Conservation (phyloP, 2,329 filamentous ascomycete species). For the Sordariomycetes sp. region DNA sequence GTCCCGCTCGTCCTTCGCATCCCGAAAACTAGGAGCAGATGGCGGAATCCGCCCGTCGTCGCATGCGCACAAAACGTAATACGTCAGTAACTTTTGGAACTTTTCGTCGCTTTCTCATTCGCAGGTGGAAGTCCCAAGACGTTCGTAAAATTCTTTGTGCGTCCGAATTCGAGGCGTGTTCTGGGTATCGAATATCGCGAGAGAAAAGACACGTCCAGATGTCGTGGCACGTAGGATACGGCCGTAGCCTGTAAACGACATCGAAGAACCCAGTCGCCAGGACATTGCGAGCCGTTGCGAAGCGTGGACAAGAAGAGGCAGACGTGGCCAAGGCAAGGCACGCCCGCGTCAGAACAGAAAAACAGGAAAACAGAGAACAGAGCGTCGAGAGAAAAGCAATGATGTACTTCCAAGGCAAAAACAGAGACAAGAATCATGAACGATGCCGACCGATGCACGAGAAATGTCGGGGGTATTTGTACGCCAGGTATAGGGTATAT, state of each 20-base stretch:
- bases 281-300: not conserved
- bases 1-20: not conserved
- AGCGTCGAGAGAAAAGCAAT: conserved; percentile 1
- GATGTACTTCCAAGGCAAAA: conserved; percentile 8
- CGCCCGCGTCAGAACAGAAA: not conserved
- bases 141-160: not conserved
- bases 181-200: not conserved
- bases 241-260: not conserved
- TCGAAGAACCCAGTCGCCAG: not conserved
- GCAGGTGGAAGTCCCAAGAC: not conserved
- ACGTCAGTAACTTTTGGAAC: not conserved
- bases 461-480: conserved; percentile 39
- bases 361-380: not conserved
- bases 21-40: not conserved
- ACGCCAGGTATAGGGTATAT: conserved; percentile 60
- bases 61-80: not conserved
- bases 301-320: not conserved
- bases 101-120: not conserved
- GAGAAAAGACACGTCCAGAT: not conserved
- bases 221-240: not conserved
- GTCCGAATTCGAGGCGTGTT: not conserved
- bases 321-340: not conserved
- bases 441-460: conserved; percentile 36
- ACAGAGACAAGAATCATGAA: conserved; percentile 9
- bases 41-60: not conserved